Evolutionary conservation across 2,329 filamentous ascomycete genomes (phyloP).

Genomic region (Cercospora sp.): DNA sequence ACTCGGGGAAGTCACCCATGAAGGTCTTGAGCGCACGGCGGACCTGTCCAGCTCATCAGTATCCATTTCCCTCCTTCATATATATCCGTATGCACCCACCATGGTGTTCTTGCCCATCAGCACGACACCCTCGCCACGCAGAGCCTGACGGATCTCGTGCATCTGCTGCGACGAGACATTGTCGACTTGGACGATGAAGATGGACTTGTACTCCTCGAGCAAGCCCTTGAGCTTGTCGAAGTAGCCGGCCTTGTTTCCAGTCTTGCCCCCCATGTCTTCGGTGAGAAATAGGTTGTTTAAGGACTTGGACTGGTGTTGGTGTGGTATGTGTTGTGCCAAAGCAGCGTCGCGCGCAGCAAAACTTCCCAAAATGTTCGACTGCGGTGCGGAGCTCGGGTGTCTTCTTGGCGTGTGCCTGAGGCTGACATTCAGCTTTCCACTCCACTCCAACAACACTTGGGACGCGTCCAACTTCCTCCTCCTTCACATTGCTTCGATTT

Average conservation of each 20-base stretch:
- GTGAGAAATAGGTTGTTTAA: slow-evolving; percentile 40
- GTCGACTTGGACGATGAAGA: slow-evolving; percentile 81
- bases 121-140: slow-evolving; percentile 89
- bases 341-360: neutral
- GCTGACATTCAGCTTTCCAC: neutral
- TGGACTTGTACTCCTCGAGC: slow-evolving; percentile 92
- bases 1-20: slow-evolving; percentile 86
- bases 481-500: neutral
- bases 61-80: neutral
- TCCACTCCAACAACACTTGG: neutral
- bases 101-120: slow-evolving; percentile 99
- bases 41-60: slow-evolving; percentile 56
- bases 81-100: slow-evolving; percentile 53
- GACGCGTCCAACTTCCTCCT: neutral
- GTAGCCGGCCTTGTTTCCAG: slow-evolving; percentile 90
- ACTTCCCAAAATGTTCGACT: slow-evolving; percentile 5
- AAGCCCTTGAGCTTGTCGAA: slow-evolving; percentile 99
- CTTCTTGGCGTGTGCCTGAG: neutral
- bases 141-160: slow-evolving; percentile 96
- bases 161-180: slow-evolving; percentile 99
- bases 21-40: slow-evolving; percentile 98
- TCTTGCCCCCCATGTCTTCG: slow-evolving; percentile 60
- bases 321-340: slow-evolving; percentile 4
- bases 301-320: slow-evolving; percentile 25
- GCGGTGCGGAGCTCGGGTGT: neutral